phyloP scores from a whole-genome alignment of 2,329 filamentous ascomycete species.

The Penicillium sp. region DNA sequence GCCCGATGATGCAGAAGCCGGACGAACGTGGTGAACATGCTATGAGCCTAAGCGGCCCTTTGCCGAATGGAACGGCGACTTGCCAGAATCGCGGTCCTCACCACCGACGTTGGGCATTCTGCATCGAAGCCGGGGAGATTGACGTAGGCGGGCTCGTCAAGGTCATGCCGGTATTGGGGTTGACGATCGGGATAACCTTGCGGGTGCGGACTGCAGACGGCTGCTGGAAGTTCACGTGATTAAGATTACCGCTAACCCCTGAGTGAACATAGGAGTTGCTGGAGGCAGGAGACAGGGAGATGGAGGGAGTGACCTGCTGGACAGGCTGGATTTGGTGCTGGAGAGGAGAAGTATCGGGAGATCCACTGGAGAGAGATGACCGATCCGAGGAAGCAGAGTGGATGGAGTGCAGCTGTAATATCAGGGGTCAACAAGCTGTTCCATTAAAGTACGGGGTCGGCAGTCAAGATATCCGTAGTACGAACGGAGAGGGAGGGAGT shows the following conservation, averaged over 20 bases:
- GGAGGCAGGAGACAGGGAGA: constrained; percentile 59
- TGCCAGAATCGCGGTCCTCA: no score
- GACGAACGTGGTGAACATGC: no score
- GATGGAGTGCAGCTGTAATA: constrained; percentile 70
- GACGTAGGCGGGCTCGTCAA: constrained; percentile 79
- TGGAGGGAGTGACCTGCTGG: constrained; percentile 63
- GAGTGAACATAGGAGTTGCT: constrained; percentile 53
- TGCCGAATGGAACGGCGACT: constrained; percentile 13
- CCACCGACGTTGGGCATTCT: constrained; percentile 41
- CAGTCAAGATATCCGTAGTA: no score
- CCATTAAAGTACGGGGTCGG: no score
- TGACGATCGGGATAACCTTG: constrained; percentile 96
- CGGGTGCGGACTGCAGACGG: constrained; percentile 81
- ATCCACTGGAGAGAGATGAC: constrained; percentile 88
- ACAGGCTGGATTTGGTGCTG: constrained; percentile 69
- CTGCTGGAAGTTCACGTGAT: constrained; percentile 78
- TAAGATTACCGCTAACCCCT: constrained; percentile 56
- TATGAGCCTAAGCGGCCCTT: constrained; percentile 17
- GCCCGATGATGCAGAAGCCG: constrained; percentile 35
- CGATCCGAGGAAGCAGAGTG: constrained; percentile 84
- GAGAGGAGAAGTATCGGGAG: constrained; percentile 80
- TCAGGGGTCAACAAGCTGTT: no score
- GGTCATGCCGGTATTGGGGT: constrained; percentile 79
- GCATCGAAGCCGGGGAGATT: constrained; percentile 57
- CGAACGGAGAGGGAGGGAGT: neutral